These are phyloP conservation scores for Lonicera japonica DNA, from an alignment of 129 eudicot genomes.

Conservation along the genomic window DNA sequence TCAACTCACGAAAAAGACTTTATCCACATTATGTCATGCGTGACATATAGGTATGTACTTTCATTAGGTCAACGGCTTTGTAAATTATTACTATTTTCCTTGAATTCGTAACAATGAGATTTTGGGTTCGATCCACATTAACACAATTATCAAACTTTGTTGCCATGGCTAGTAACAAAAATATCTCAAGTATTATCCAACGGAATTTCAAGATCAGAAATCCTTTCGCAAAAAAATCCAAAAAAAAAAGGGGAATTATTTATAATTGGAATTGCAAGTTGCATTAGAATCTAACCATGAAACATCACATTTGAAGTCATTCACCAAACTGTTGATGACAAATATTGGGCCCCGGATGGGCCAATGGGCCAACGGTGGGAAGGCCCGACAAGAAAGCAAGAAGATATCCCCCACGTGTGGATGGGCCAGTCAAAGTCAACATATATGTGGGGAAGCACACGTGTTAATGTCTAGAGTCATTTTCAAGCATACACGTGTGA, in stretches of 20 bases:
- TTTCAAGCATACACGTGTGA: not conserved
- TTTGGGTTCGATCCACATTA: too few relatives aligned
- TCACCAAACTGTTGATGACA: not conserved
- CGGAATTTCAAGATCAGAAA: too few relatives aligned
- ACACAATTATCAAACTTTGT: too few relatives aligned
- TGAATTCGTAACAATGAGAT: too few relatives aligned
- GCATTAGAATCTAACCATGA: not conserved
- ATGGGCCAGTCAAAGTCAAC: not conserved
- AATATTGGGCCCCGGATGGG: not conserved
- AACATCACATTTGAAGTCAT: not conserved
- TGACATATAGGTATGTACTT: too few relatives aligned
- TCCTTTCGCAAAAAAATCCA: too few relatives aligned
- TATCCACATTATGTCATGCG: too few relatives aligned
- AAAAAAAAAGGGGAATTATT: not conserved
- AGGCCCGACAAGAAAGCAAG: not conserved
- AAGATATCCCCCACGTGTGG: constrained; percentile 1
- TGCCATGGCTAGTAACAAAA: too few relatives aligned
- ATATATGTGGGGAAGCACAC: not conserved
- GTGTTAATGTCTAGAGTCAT: not conserved
- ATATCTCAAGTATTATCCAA: too few relatives aligned
- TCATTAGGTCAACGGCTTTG: too few relatives aligned
- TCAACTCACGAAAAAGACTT: too few relatives aligned
- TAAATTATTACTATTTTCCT: too few relatives aligned
- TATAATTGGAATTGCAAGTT: not conserved
- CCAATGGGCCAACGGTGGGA: not conserved